These are phyloP conservation scores for Leonotis leonurus DNA, from an alignment of 257 asterid genomes.

Conservation along the genomic window DNA sequence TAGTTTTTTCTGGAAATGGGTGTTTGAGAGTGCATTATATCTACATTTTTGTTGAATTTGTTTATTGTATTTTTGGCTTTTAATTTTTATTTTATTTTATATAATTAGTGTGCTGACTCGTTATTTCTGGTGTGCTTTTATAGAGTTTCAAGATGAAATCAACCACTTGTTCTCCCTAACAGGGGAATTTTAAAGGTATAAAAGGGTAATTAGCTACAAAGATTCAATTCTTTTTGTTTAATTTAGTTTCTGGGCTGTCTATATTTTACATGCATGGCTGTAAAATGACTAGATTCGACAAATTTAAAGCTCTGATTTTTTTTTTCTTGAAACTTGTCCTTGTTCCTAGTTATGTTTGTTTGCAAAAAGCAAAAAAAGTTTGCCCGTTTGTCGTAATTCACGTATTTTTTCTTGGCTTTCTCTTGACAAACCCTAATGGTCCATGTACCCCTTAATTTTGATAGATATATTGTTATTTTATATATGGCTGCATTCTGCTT, in stretches of 20 bases:
- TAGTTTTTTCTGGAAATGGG: neutral
- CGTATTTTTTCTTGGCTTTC: neutral
- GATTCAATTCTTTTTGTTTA: neutral
- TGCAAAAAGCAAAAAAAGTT: too few relatives aligned
- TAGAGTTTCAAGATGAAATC: conserved; percentile 13
- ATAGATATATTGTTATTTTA: neutral
- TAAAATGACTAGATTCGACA: neutral
- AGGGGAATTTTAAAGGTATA: conserved; percentile 14
- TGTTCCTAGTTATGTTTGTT: neutral
- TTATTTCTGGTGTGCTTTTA: neutral
- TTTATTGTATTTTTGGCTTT: neutral
- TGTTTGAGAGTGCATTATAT: neutral
- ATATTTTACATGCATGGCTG: conserved; percentile 23
- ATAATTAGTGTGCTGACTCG: neutral
- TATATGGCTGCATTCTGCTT: neutral
- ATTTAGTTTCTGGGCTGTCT: neutral
- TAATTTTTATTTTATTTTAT: neutral
- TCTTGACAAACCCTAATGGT: neutral
- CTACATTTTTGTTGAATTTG: neutral
- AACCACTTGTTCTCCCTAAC: too few relatives aligned
- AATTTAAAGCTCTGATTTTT: neutral
- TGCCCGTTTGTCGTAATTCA: too few relatives aligned
- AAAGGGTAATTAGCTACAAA: neutral
- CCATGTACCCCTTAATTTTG: neutral
- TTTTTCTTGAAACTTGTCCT: too few relatives aligned